Base-by-base conservation (phyloP, 257 asterid genomes). In the Nicotiana undulata region DNA sequence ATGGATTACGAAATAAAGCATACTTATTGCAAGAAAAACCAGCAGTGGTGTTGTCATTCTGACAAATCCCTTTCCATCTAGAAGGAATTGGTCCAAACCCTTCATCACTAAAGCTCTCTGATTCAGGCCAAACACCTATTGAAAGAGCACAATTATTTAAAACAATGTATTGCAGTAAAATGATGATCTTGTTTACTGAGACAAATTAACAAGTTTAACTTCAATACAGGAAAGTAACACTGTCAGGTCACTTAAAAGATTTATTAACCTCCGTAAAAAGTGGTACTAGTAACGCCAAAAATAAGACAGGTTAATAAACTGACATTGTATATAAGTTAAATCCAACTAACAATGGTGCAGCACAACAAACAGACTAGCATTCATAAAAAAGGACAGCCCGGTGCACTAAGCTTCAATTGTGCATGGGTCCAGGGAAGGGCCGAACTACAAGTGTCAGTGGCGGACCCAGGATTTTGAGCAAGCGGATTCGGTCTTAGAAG, bases 61-160 rank as follows among this genome's bases (percentile, higher is more conserved):
- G 84, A 83, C 97, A 95, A 15, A 74, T 67, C 51, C 97, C 98
- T 77, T 87, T 92, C 98, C 99, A 95, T 83, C 40, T 90, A 11
- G 95, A 86, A 3, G 98, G 99, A 81, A 91, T 66, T 28, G 96
- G 93, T 1, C 97, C 98, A 4, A 74, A 84, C 2, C 92, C 92
- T 15, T 91, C 8, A 37, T 88, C 97, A 26, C 83, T 87, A 64
- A 95, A 95, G 89, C 99, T 93, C 88, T 81, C 26, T 34, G 98
- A 91, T 81, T 92, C 97, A 1, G 97, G 97, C 98, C 97, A 92
- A 34, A 89, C 97, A 64, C 98, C 97, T 91, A 32, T 12, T 70
- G 37, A 44, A 70, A 70, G 20, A 70, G n/a, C 77, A 44, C 34
- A 70, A 70, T 44, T 20, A 70, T 40, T 70, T 40, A 68, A 9